Evolutionary conservation across 345 rosid genomes (phyloP), one percentile per base, ranked within the genome.

Genomic region (Carallia pectinifolia): DNA sequence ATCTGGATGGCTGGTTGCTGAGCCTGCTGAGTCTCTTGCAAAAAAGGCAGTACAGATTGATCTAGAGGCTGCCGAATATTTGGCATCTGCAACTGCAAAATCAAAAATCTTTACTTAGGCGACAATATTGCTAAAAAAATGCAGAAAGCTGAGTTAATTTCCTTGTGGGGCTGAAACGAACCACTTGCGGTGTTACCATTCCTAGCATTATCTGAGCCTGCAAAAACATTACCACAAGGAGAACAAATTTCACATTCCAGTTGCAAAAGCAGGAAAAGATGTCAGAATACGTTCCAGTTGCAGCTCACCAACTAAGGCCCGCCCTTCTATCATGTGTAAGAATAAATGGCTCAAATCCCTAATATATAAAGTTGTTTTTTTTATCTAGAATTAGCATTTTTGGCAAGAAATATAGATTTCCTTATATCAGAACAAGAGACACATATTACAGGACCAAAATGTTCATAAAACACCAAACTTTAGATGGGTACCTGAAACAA

Each of bases 171-270:
- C 31, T 61, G 64, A 77, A 76, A 88, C 89, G 68, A 80, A 94
- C 97, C 80, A 83, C 84, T 91, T 91, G 89, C 40, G 90, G 86
- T 55, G 89, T 70, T 68, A 87, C 97, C 86, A 89, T 74, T 76
- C 89, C 95, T 61, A 91, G 89, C 93, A 91, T 86, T 83, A 91
- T 84, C 65, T 94, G 97, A 5, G 90, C 97, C 97, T 94, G 81
- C 58, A 83, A 76, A 47, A 75, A 40, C 66, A 17, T 13, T 29
- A 34, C 31, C 60, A 27, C 7, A 65, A 34, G 72, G 64, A 69
- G 9, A 61, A 40, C 65, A 44, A n/a, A 69, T 47, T 47, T 36
- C 37, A 48, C 40, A 16, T 55, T n/a, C 29, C 56, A 59, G 54
- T 38, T 44, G 27, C 33, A 44, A 66, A 65, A 63, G 30, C 30